A percentile compares a stretch with the other conserved stretches of the same genome.
These are phyloP conservation scores for Trichoderma simmonsii DNA, from an alignment of 2,329 filamentous ascomycete genomes.

Conservation along the genomic window DNA sequence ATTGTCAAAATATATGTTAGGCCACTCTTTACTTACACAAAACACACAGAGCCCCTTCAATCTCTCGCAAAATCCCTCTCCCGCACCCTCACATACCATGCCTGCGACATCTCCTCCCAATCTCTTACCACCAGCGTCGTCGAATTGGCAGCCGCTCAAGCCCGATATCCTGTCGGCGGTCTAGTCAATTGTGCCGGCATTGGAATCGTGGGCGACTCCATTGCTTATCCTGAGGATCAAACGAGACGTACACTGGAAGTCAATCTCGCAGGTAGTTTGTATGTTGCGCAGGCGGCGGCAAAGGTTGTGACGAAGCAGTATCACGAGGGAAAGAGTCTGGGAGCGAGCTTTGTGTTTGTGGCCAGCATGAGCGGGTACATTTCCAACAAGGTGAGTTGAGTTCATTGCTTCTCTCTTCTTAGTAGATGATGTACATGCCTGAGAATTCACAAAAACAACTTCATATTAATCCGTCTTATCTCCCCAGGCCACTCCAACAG, in stretches of 20 bases:
- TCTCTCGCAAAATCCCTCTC: slow-evolving; percentile 7
- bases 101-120: slow-evolving; percentile 10
- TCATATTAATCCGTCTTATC: not conserved
- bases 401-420: not conserved
- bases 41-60: not conserved
- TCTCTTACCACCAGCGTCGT: not conserved
- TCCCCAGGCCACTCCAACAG: slow-evolving; percentile 35
- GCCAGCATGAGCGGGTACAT: slow-evolving; percentile 50
- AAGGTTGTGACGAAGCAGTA: slow-evolving; percentile 42
- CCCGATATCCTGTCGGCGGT: slow-evolving; percentile 29
- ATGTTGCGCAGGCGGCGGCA: slow-evolving; percentile 45
- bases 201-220: slow-evolving; percentile 27
- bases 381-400: slow-evolving; percentile 33
- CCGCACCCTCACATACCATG: not conserved
- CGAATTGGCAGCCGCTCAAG: slow-evolving; percentile 14
- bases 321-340: slow-evolving; percentile 18
- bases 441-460: not conserved
- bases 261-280: slow-evolving; percentile 49
- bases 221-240: slow-evolving; percentile 26
- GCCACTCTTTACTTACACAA: not conserved
- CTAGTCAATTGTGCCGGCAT: slow-evolving; percentile 34
- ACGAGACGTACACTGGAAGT: slow-evolving; percentile 33
- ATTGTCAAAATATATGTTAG: not conserved
- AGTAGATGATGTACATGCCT: not conserved
- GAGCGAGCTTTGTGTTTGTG: slow-evolving; percentile 47